Conservation (phyloP, 805 yeast genomes). For the Lachancea fermentati region DNA sequence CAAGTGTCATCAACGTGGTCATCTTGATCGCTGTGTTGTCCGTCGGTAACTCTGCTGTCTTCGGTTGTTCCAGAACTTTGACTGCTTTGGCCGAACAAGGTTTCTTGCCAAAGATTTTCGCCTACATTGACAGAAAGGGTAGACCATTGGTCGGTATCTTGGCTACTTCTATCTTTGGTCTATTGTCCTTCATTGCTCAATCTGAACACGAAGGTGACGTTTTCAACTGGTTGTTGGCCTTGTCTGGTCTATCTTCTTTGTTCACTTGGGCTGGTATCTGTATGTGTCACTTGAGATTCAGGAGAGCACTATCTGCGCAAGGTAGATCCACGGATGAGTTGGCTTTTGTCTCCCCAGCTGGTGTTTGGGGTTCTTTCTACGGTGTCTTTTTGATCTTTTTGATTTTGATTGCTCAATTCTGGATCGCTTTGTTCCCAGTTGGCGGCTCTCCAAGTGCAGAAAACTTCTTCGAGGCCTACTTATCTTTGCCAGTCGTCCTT, state of each 20-base stretch:
- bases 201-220: conserved; percentile 46
- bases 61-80: conserved; percentile 60
- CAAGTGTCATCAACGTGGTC: conserved; percentile 61
- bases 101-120: conserved; percentile 50
- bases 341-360: conserved; percentile 59
- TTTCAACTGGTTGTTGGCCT: conserved; percentile 58
- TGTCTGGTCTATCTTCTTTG: conserved; percentile 56
- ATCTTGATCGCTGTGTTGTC: conserved; percentile 61
- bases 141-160: conserved; percentile 57
- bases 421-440: conserved; percentile 73
- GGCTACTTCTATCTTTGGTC: conserved; percentile 48
- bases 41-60: conserved; percentile 67
- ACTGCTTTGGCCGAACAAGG: conserved; percentile 59
- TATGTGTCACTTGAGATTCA: conserved; percentile 52
- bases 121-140: conserved; percentile 59
- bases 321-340: conserved; percentile 67
- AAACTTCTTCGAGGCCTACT: conserved; percentile 57
- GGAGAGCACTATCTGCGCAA: conserved; percentile 57
- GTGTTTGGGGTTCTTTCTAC: conserved; percentile 59
- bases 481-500: conserved; percentile 58
- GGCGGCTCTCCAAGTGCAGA: conserved; percentile 47
- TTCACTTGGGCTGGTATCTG: conserved; percentile 62
- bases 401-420: conserved; percentile 69
- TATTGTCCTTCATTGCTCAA: conserved; percentile 52
- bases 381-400: conserved; percentile 53